A percentile compares a stretch with the other conserved stretches of the same genome.
These are phyloP conservation scores for Phanerodontia chrysosporium DNA, from an alignment of 768 basidiomycete species.

Conservation along the genomic window DNA sequence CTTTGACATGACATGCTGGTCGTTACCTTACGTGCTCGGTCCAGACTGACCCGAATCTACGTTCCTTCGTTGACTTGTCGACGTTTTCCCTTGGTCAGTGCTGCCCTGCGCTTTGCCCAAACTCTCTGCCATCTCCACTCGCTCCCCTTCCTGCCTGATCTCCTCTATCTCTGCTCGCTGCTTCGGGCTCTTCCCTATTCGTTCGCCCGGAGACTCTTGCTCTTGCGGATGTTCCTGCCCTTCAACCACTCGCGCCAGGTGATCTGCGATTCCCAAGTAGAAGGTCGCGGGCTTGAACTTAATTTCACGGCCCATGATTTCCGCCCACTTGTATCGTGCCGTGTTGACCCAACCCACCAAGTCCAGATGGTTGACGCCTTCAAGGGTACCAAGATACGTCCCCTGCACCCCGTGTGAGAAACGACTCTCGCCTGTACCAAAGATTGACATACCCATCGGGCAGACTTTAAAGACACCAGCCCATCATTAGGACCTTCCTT, in stretches of 20 bases:
- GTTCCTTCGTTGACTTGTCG: not conserved
- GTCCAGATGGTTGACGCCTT: conserved; percentile 88
- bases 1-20: not conserved
- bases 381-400: conserved; percentile 89
- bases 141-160: conserved; percentile 21
- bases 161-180: conserved; percentile 18
- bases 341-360: conserved; percentile 93
- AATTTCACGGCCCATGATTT: conserved; percentile 85
- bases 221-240: conserved; percentile 28
- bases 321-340: conserved; percentile 84
- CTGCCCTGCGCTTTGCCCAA: conserved; percentile 13
- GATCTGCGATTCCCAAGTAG: conserved; percentile 79
- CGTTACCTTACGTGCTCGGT: not conserved
- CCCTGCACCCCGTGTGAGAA: conserved; percentile 45
- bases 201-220: not conserved
- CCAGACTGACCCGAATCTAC: not conserved
- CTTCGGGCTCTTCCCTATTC: not conserved
- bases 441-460: conserved; percentile 64
- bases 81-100: not conserved
- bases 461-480: conserved; percentile 81
- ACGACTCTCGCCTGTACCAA: not conserved
- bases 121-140: conserved; percentile 27
- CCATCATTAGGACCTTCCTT: conserved; percentile 95
- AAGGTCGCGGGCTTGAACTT: conserved; percentile 90
- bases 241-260: conserved; percentile 75